Base-by-base conservation (phyloP, 2,329 filamentous ascomycete species). In the Aphanoascus verrucosus region DNA sequence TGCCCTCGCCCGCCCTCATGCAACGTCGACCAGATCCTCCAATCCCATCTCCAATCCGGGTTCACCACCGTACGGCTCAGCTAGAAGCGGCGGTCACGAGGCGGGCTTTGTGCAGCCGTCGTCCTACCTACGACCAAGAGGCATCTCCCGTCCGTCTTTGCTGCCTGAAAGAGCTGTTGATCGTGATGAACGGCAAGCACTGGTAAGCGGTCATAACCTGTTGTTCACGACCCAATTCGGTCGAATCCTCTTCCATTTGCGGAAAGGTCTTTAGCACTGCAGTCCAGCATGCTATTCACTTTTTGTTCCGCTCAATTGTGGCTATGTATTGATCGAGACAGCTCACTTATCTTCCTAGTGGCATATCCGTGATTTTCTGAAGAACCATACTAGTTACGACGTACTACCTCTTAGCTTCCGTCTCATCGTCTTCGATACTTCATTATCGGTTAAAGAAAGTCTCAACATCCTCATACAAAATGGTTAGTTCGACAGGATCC, bases 341-440 rank as follows among this genome's bases (percentile, higher is more conserved):
- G 31, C 31, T 52, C 48, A 55, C 40, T 40, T 23, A 34, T 28
- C 42, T 14, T 32, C 31, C 60, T 71, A 94, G 90, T 84, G 84
- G 75, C 85, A 86, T 58, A 90, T 97, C 64, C 86, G 93, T 71
- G 87, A 95, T 63, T 98, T 98, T 73, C 83, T 98, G 67, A 94
- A 90, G 71, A 85, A 94, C 62, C 85, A 93, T 66, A 97, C 88
- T 35, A 96, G 90, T 69, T 98, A 98, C 76, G 93, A 98, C 73
- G 93, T 98, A 61, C 79, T 98, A 46, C 93, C 93, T 15, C 81
- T 98, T 57, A 96, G 90, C 61, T 98, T 94, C 72, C 86, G 93
- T 59, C 82, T 98, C 53, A 94, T 98, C 65, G 82, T 96, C 59
- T 87, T 98, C 68, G 94, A 98, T 71, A 97, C 89, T 58, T 84